Conservation (phyloP, 805 yeast species). For the Saccharomycopsis synnaedendra region DNA sequence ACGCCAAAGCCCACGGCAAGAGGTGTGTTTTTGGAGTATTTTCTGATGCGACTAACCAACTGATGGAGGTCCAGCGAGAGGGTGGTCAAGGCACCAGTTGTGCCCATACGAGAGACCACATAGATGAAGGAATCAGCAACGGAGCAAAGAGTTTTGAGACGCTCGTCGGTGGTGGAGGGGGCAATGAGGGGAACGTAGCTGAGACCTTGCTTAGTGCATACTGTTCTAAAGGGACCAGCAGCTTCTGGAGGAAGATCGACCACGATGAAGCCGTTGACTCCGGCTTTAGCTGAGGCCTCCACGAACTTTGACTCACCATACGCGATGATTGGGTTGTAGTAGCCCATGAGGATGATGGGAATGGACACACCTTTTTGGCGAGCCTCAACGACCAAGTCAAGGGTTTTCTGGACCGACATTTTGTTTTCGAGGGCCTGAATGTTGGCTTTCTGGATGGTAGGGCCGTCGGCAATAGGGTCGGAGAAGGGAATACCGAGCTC, state of each 20-base stretch:
- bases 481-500: slow-evolving; percentile 95
- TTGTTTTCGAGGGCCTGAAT: slow-evolving; percentile 76
- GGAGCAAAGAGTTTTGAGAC: slow-evolving; percentile 64
- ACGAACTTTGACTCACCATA: slow-evolving; percentile 85
- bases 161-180: slow-evolving; percentile 88
- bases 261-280: slow-evolving; percentile 89
- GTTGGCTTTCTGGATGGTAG: slow-evolving; percentile 88
- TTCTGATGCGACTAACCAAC: slow-evolving; percentile 66
- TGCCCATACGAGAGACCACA: slow-evolving; percentile 96
- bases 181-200: slow-evolving; percentile 92
- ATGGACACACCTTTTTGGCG: slow-evolving; percentile 74
- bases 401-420: slow-evolving; percentile 53
- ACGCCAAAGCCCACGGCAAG: slow-evolving; percentile 97
- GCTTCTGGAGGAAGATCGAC: slow-evolving; percentile 98
- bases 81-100: slow-evolving; percentile 77
- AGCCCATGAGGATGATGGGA: slow-evolving; percentile 93
- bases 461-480: slow-evolving; percentile 98
- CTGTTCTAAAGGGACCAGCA: slow-evolving; percentile 74
- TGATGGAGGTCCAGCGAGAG: slow-evolving; percentile 53
- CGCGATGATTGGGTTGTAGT: slow-evolving; percentile 85
- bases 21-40: slow-evolving; percentile 66
- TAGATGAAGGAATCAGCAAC: slow-evolving; percentile 94
- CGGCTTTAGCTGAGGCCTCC: slow-evolving; percentile 69
- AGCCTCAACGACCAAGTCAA: slow-evolving; percentile 66
- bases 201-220: slow-evolving; percentile 55